phyloP scores from a whole-genome alignment of 2,329 filamentous ascomycete species.

The Fusarium buxicola region DNA sequence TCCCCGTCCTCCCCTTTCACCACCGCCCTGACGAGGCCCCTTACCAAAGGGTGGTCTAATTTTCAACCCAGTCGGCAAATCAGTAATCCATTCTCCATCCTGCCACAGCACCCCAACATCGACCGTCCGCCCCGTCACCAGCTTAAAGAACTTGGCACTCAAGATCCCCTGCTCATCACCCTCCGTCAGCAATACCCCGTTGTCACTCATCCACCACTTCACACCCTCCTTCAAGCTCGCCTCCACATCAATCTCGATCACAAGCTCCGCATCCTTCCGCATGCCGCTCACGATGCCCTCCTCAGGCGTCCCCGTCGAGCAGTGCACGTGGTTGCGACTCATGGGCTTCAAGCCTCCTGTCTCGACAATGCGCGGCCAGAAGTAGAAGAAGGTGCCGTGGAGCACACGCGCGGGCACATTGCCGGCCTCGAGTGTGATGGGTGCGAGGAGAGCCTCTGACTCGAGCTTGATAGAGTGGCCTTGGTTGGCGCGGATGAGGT shows the following conservation, averaged over 20 bases:
- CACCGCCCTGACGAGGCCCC: conserved; percentile 56
- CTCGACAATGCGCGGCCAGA: conserved; percentile 80
- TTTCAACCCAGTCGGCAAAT: conserved; percentile 72
- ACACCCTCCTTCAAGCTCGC: conserved; percentile 72
- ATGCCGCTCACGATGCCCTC: conserved; percentile 80
- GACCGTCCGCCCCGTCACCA: conserved; percentile 72
- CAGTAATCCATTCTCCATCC: conserved; percentile 73
- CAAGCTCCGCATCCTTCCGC: conserved; percentile 78
- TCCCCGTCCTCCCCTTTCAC: no score
- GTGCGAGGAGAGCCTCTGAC: conserved; percentile 75
- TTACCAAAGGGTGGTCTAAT: conserved; percentile 62
- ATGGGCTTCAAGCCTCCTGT: conserved; percentile 83
- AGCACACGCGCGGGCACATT: conserved; percentile 76
- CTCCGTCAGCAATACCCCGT: conserved; percentile 78
- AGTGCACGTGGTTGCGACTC: conserved; percentile 90
- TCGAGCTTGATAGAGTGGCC: conserved; percentile 87
- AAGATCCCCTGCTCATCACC: conserved; percentile 71
- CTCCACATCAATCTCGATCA: conserved; percentile 81
- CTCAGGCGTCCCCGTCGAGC: conserved; percentile 77
- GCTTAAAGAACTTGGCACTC: conserved; percentile 74
- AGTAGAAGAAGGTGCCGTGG: conserved; percentile 88
- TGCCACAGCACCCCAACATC: conserved; percentile 76
- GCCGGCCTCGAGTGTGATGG: conserved; percentile 68
- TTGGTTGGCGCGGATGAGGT: conserved; percentile 94
- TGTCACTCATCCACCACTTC: conserved; percentile 83